Evolutionary conservation across 495 filamentous ascomycete species (phyloP).

Genomic region (Pyronema domesticum): DNA sequence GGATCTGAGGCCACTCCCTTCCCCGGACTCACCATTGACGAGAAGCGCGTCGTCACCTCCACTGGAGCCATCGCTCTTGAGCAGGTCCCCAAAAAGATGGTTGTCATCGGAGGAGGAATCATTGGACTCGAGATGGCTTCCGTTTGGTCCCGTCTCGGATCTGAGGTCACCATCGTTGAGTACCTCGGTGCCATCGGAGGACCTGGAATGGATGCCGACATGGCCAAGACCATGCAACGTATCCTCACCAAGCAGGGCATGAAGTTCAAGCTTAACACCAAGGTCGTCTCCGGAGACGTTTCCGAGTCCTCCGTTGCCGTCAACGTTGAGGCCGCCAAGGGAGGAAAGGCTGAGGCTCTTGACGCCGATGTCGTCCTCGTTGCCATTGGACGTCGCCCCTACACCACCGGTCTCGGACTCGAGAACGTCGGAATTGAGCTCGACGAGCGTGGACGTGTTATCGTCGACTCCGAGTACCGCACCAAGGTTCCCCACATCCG

Average conservation of each 20-base stretch:
- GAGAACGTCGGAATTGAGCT: conserved; percentile 91
- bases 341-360: conserved; percentile 80
- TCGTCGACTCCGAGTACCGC: conserved; percentile 97
- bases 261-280: conserved; percentile 94
- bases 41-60: conserved; percentile 91
- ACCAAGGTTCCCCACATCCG: conserved; percentile 94
- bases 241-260: conserved; percentile 91
- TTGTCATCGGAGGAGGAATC: conserved; percentile 95
- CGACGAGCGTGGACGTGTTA: conserved; percentile 79
- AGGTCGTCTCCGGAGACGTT: conserved; percentile 74
- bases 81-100: conserved; percentile 90
- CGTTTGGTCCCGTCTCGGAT: conserved; percentile 83
- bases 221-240: conserved; percentile 83
- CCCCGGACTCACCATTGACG: conserved; percentile 86
- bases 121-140: conserved; percentile 98
- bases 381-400: conserved; percentile 87
- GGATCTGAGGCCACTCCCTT: conserved; percentile 90
- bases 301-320: conserved; percentile 58
- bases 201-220: conserved; percentile 90
- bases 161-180: conserved; percentile 93
- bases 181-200: conserved; percentile 93
- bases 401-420: conserved; percentile 75
- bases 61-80: conserved; percentile 80
- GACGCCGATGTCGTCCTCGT: conserved; percentile 94
- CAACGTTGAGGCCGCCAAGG: conserved; percentile 80